Evolutionary conservation across 2,329 filamentous ascomycete species (phyloP), one percentile per base, ranked within the genome.

Genomic region (Chaetomium strumarium): DNA sequence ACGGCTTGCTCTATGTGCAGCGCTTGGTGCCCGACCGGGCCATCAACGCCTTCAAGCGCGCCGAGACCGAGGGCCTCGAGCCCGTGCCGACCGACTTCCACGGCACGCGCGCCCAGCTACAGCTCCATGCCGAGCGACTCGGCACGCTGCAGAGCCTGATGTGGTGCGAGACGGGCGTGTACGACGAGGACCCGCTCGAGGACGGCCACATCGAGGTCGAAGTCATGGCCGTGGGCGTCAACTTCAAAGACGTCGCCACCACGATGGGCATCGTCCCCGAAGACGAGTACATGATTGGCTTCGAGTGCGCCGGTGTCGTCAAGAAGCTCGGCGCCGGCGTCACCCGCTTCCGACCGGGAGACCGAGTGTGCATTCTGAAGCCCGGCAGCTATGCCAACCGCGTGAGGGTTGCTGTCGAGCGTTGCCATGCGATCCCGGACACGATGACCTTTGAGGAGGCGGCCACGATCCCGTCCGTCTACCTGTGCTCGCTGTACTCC

Each of bases 381-480:
- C 39, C 33, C 2, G 58, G 53, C 2, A 50, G 24, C 19, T 53
- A 52, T 44, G 49, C 42, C 1, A 62, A 62, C 42, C 50, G 54
- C 11, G 12, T 62, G 1, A 44, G 30, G 9, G 43, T 38, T 2
- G 9, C 31, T 2, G 24, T 17, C 1, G 42, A 38, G 5, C 31
- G 53, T 0, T 41, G 29, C 9, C 52, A 58, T 16, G 12, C 13
- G 16, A 53, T 51, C 10, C 49, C 49, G 11, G 30, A 63, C 13
- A 41, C n/a, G 10, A 61, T 72, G 61, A 58, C 43, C 7, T 70
- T 67, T 29, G 64, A 64, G 24, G 63, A 67, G 2, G 68, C 66
- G 1, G 65, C 67, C 2, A 65, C 67, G 0, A 58, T 71, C 14
- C 63, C 64, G 1, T n/a, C 62, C 2, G 63, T 65, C 1, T 68